Base-by-base conservation (phyloP, 768 basidiomycete genomes). In the Cubamyces sp. region DNA sequence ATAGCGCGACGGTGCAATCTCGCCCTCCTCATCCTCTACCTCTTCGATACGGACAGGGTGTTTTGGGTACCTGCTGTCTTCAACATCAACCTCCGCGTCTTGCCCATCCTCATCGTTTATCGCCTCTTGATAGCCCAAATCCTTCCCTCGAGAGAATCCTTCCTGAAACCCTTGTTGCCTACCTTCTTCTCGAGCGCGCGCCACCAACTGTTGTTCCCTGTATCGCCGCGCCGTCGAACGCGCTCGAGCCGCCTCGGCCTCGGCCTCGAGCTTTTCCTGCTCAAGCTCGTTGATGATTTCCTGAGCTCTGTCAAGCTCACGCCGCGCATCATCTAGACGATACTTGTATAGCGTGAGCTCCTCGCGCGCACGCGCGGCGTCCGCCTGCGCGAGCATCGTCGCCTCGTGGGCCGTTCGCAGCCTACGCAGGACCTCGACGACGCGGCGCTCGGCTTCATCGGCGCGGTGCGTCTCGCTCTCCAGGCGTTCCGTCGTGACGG, bases 261-360 rank as follows among this genome's bases (percentile, higher is more conserved):
- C 88, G 19, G 89, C 87, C 19, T 83, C 77, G 60, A 78, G 76
- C 48, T 85, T 76, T 65, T 85, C 80, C 40, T 73, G 76, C 66
- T 90, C 90, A 7, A 91, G 79, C 28, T 80, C 75, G n/a, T 78
- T 75, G 41, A 91, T 76, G 21, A 88, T 76, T 39, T 81, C 79
- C 70, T 91, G 89, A 1, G 89, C 90, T 25, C 86, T 79, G 64
- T 76, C 76, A 52, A 91, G 86, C 71, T 91, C 88, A 58, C 80
- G 78, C 73, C 88, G 86, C 5, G 90, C 90, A 42, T 80, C 77
- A 19, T 87, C 82, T 6, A 89, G 78, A 45, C 87, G 84, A 45
- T 79, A 71, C 68, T 85, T 86, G 71, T 89, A 90, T 62, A 89
- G 70, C 64, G 82, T 81, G 47, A 76, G 76, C 71, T 88, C 86